Evolutionary conservation across 495 filamentous ascomycete species (phyloP).

Genomic region (Penicillium subrubescens): DNA sequence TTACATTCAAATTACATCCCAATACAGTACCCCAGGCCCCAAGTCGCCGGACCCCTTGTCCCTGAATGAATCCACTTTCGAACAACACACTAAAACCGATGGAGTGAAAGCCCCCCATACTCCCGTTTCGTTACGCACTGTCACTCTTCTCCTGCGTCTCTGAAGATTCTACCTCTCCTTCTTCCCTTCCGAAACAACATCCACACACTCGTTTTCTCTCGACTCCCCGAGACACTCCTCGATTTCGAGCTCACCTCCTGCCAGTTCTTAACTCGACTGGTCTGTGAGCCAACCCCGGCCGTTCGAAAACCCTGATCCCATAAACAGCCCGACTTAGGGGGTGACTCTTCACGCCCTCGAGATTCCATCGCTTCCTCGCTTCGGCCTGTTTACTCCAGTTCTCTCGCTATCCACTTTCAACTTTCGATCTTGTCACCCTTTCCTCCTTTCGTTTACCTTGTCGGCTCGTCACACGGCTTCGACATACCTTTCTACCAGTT

Average conservation of each 20-base stretch:
- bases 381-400: neutral
- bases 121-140: neutral
- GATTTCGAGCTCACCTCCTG: neutral
- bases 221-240: neutral
- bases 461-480: neutral
- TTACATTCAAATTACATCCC: neutral
- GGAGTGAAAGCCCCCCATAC: neutral
- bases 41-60: slow-evolving; percentile 1
- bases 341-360: slow-evolving; percentile 4
- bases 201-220: slow-evolving; percentile 12
- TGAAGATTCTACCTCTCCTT: neutral
- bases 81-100: slow-evolving; percentile 5
- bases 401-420: neutral
- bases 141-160: slow-evolving; percentile 1
- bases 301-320: neutral
- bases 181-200: neutral
- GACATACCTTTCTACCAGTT: neutral
- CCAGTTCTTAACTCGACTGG: slow-evolving; percentile 11
- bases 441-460: slow-evolving; percentile 10
- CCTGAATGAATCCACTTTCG: neutral
- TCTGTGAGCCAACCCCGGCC: neutral
- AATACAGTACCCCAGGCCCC: slow-evolving; percentile 2
- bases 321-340: slow-evolving; percentile 15
- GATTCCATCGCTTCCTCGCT: neutral
- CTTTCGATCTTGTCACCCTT: neutral